A percentile compares a stretch with the other conserved stretches of the same genome.
Conservation (phyloP, 2,329 filamentous ascomycete genomes). For the Diaporthe australafricana region DNA sequence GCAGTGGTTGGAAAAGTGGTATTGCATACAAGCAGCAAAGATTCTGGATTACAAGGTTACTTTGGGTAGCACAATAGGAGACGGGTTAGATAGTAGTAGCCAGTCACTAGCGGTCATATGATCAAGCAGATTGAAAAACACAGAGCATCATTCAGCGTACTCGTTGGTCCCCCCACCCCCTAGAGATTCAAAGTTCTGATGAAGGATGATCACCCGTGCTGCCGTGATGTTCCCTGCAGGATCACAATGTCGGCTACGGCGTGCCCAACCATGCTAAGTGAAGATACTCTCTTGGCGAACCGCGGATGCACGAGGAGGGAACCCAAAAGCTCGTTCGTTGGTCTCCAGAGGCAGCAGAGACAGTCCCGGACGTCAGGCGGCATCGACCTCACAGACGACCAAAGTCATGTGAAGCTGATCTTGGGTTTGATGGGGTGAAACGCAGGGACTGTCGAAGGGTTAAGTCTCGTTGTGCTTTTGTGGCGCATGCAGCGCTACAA, state of each 20-base stretch:
- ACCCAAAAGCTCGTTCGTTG: neutral
- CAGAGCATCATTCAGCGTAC: neutral
- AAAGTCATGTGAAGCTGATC: slow-evolving; percentile 2
- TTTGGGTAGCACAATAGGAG: slow-evolving; percentile 15
- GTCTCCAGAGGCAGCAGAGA: neutral
- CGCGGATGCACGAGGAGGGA: neutral
- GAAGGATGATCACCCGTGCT: neutral
- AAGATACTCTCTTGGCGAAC: slow-evolving; percentile 4
- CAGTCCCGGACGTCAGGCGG: neutral
- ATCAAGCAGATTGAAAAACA: slow-evolving; percentile 13
- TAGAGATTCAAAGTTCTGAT: neutral
- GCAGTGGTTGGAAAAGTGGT: slow-evolving; percentile 16
- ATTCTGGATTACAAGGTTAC: neutral
- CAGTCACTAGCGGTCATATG: slow-evolving; percentile 11
- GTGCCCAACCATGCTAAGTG: neutral
- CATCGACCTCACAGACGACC: neutral
- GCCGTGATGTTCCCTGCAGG: neutral
- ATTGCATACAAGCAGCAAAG: slow-evolving; percentile 1
- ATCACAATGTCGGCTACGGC: neutral
- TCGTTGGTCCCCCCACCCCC: neutral
- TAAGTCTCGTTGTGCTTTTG: neutral
- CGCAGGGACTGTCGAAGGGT: neutral
- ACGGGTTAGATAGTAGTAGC: slow-evolving; percentile 13
- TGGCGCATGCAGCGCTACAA: neutral
- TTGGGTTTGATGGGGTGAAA: slow-evolving; percentile 15